phyloP scores from a whole-genome alignment of 495 filamentous ascomycete species.

The Penicillium bialowiezense region DNA sequence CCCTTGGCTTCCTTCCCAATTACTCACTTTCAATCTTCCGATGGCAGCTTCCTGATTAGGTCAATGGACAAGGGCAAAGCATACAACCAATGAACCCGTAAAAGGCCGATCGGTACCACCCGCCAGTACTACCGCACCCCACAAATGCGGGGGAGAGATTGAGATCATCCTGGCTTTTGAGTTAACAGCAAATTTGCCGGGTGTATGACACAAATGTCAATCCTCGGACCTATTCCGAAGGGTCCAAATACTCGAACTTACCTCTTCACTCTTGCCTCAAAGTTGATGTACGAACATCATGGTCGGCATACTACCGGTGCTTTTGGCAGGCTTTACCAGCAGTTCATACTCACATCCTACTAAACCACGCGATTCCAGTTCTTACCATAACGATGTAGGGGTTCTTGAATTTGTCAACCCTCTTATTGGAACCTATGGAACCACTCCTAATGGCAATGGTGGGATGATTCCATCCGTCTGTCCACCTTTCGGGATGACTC shows the following conservation, averaged over 20 bases:
- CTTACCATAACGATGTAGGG: constrained; percentile 13
- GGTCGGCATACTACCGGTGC: not conserved
- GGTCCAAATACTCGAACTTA: not conserved
- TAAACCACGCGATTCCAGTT: not conserved
- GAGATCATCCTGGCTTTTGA: not conserved
- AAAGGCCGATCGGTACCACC: not conserved
- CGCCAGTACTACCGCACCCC: not conserved
- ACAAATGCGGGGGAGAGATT: constrained; percentile 2
- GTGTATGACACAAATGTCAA: no score
- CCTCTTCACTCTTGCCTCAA: not conserved
- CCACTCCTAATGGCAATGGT: constrained; percentile 20
- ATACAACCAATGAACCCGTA: not conserved
- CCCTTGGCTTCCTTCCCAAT: no score
- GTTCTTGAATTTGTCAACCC: constrained; percentile 24
- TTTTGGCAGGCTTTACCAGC: not conserved
- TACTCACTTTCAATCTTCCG: no score
- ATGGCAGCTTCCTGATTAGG: no score
- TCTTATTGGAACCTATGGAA: constrained; percentile 23
- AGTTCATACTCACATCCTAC: constrained; percentile 2
- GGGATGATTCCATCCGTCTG: constrained; percentile 29
- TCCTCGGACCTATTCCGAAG: no score
- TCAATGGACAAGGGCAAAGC: no score
- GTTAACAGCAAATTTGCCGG: no score
- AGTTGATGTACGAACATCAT: no score
- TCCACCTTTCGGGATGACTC: constrained; percentile 27